Evolutionary conservation across 805 yeast genomes (phyloP), one percentile per base, ranked within the genome.

Genomic region (Metschnikowia rubicola): DNA sequence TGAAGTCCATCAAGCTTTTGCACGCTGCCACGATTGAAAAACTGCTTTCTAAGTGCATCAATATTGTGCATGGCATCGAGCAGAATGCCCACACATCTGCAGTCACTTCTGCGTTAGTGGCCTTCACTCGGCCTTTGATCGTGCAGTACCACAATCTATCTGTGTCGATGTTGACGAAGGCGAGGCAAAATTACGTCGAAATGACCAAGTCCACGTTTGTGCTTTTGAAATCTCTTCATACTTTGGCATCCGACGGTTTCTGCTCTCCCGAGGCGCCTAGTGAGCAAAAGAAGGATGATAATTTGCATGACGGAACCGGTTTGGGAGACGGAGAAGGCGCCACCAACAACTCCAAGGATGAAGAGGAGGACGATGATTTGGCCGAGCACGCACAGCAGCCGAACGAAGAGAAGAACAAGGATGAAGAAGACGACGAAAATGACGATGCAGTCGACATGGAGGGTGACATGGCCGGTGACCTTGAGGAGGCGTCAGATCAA

Each of bases 391-490:
- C 86, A 0, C 88, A 85, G 57, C 80, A 81, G 46, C 84, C 84
- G 30, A 85, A 88, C 54, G 80, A 84, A 42, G 91, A 90, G 33
- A 78, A 86, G 43, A 60, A 70, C 35, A 79, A 84, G 33, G 80
- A 86, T 19, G 70, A 68, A 28, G 79, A 81, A 6, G 85, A 85
- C n/a, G 84, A 55, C 4, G 62, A 81, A 8, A 81, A 89, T 43
- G 89, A 88, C 53, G 89, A 89, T 63, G 97, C 97, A 5, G 90
- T 88, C 39, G 96, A 89, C 41, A 87, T 91, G 63, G 96, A 91
- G 58, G 97, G 97, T 32, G 98, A 94, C 58, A 88, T 94, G 96
- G 97, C 94, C 21, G 99, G 99, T 45, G 83, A 88, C 28, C 65
- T 85, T 8, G 97, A 92, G 65, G 90, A 91, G 54, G 75, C 82